Base-by-base conservation (phyloP, 805 yeast genomes). In the Candida dajiaensis region DNA sequence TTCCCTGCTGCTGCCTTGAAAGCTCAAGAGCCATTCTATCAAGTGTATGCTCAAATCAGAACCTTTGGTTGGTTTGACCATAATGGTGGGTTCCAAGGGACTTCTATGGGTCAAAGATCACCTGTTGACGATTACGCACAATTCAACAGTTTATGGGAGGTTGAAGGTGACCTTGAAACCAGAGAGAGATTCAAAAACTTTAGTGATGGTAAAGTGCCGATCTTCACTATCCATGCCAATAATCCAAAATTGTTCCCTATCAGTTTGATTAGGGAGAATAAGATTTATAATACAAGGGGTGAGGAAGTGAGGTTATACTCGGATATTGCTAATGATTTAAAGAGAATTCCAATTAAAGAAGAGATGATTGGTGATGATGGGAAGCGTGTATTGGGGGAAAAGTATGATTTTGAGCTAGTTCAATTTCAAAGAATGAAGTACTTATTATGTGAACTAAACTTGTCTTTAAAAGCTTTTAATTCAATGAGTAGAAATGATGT, bases 21-120 rank as follows among this genome's bases (percentile, higher is more conserved):
- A 35, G 49, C 50, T 18, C 53, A 43, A 16, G 61, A 57, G 33
- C 41, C 26, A 13, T 80, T 71, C 60, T 78, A 74, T 58, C 89
- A 83, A 61, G 74, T 77, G 4, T 50, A 52, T 22, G 53, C 63
- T 4, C 53, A 50, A 22, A 56, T 58, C 26, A 54, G 54, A 38
- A 43, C 63, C 16, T 57, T 58, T 48, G 63, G 63, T 13, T 57
- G 60, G 59, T 52, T 48, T 40, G 52, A n/a, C n/a, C n/a, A 38
- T 11, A 62, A 63, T 41, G 66, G 63, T 12, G 69, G 68, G 9
- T 83, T 74, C 58, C 64, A 71, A n/a, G 92, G 90, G 16, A 76
- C 81, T 10, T 87, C 85, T 3, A 86, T 86, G 89, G 82, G 84
- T 6, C 95, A 87, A 62, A 78, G 70, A 50, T 80, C 83, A 58